Evolutionary conservation across 768 basidiomycete species (phyloP), one percentile per base, ranked within the genome.

Genomic region (Kockovaella imperatae): DNA sequence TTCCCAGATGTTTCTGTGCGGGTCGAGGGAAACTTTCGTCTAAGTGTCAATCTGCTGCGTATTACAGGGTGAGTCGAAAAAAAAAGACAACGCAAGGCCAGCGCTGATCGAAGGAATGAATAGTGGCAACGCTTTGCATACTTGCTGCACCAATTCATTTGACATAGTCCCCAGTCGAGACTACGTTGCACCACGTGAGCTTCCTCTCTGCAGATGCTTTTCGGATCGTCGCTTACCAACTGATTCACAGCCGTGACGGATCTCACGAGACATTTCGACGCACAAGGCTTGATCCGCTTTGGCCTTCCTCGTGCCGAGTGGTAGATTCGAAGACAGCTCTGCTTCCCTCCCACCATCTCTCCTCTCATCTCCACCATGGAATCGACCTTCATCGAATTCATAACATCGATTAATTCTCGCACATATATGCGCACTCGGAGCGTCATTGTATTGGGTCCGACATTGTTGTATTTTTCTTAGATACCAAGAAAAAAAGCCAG

Each of bases 1-100:
- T 95, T 91, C 62, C 83, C 89, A 5, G 89, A 95, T 70, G 86
- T 87, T 60, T 87, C 86, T 67, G 80, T 93, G 48, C 79, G 86
- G 15, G 79, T 78, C 74, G 76, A 79, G 21, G 89, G 89, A 6
- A 78, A 76, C 15, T 95, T 83, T 73, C 79, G 80, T 62, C 76
- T 91, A 46, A 79, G 81, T 43, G 77, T 88, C 46, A 81, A 78
- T 42, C 76, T 91, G 43, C 75, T 86, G 70, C 78, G 79, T 63
- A 79, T 86, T 60, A 82, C 82, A 59, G 80, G 79, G 88, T 82
- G 74, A 78, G 82, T 57, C 20, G 40, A 14, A 15, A 29, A 13
- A 18, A 17, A 24, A 15, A 7, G 18, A 7, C 5, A 3, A 35
- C 10, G 18, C n/a, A 39, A 7, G 35, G 34, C 5, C 24, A 13